These are phyloP conservation scores for Phycomyces blakesleeanus DNA, from an alignment of 192 early-diverging fungal species.

Conservation along the genomic window DNA sequence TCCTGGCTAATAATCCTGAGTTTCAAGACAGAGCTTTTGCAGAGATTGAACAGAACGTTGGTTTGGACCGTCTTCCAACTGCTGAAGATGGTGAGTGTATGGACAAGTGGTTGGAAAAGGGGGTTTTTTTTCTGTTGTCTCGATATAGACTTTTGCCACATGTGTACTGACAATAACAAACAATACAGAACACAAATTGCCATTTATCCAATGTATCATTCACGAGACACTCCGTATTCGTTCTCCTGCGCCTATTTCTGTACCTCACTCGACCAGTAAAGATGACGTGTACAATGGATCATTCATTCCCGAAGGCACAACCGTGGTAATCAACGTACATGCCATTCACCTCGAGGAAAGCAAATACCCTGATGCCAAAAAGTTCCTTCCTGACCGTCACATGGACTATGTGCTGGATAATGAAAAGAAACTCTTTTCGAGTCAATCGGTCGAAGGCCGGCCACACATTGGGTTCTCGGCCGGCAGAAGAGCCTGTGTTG, in stretches of 20 bases:
- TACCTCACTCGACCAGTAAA: constrained; percentile 33
- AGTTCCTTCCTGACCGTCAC: constrained; percentile 50
- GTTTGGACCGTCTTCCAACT: constrained; percentile 20
- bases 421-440: background rate
- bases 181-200: constrained; percentile 21
- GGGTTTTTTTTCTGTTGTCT: background rate
- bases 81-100: constrained; percentile 23
- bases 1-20: constrained; percentile 28
- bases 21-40: constrained; percentile 30
- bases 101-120: too few relatives aligned
- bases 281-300: constrained; percentile 39
- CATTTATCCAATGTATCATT: constrained; percentile 35
- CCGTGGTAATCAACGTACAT: constrained; percentile 51
- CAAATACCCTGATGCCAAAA: constrained; percentile 41
- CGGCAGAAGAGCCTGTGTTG: constrained; percentile 35
- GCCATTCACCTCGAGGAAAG: constrained; percentile 45
- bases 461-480: constrained; percentile 34
- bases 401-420: constrained; percentile 11
- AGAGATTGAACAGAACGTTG: constrained; percentile 27
- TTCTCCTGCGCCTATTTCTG: constrained; percentile 28
- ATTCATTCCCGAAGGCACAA: constrained; percentile 47
- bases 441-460: constrained; percentile 16
- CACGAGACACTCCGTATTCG: constrained; percentile 30
- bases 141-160: background rate
- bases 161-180: background rate